Evolutionary conservation across 257 asterid species (phyloP).

Genomic region (Solanum verrucosum): DNA sequence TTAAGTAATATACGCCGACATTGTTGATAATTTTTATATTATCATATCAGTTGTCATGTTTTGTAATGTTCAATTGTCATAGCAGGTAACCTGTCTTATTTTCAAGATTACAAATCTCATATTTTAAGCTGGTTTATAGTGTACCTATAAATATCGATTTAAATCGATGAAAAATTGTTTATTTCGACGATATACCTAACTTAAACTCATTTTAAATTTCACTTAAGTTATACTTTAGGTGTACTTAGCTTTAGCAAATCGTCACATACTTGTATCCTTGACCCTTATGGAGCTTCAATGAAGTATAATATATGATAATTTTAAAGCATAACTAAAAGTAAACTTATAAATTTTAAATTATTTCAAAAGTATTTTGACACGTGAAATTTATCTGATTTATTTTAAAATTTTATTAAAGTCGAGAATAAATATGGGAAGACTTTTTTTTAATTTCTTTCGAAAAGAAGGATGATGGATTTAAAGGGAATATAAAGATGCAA

Average conservation of each 20-base stretch:
- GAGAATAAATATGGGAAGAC: neutral
- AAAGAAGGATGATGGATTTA: neutral
- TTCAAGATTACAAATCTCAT: neutral
- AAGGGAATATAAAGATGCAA: slow-evolving; percentile 2
- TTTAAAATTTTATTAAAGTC: neutral
- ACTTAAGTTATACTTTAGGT: neutral
- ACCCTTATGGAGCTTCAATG: neutral
- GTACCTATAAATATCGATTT: neutral
- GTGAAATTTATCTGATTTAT: neutral
- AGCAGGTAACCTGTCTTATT: neutral
- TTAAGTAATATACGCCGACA: neutral
- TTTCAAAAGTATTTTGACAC: neutral
- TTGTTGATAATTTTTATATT: neutral
- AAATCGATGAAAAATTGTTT: neutral
- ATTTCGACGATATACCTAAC: neutral
- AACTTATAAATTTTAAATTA: neutral
- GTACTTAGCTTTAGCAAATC: neutral
- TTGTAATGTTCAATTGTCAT: too few relatives aligned
- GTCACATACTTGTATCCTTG: too few relatives aligned
- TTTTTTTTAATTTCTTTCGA: neutral
- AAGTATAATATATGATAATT: neutral
- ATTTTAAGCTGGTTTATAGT: neutral
- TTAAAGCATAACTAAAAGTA: neutral
- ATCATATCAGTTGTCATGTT: neutral
- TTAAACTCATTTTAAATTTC: neutral